Evolutionary conservation across 352 stramenopile genomes (phyloP), one percentile per base, ranked within the genome.

Genomic region (Globisporangium perplexum): DNA sequence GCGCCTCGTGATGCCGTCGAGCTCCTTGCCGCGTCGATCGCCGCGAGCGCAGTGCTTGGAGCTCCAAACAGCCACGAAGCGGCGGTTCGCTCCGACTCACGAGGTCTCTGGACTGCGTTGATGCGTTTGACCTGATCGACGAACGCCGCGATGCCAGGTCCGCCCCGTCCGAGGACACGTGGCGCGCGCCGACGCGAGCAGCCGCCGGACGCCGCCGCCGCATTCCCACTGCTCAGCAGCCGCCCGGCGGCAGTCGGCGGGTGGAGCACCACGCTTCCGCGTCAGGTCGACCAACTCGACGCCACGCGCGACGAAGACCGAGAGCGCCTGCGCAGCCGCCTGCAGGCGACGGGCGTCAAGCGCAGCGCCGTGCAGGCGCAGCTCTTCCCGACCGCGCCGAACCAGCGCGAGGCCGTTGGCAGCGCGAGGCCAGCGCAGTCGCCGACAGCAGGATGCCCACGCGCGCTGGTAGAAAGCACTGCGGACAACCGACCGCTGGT

Each of bases 271-370:
- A 3, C 33, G 23, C 41, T 23, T 10, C 47, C 50, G 14, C 31
- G 2, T 10, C 46, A 47, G 23, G 20, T 18, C 10, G 31, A 43
- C 10, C 45, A 54, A 7, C 18, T 59, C 15, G 39, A 52, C 17
- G 46, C 47, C n/a, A 1, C 15, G 30, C 28, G 35, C 17, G 35
- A 55, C 31, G 51, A 64, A 24, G 57, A 59, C 26, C 39, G 48
- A 18, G 46, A 15, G 14, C 57, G 51, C 1, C 47, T 90, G 18
- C 51, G 64, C 0, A 62, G 77, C 17, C 69, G 81, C 8, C 60
- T 92, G 7, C 78, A 86, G 22, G 71, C 74, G n/a, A 72, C 67
- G 6, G 81, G 81, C 0, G 33, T 88, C 23, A 79, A 84, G 48
- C 68, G 74, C 7, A 86, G 68, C 42, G 66, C 87, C 24, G 68